Evolutionary conservation across 2,329 filamentous ascomycete genomes (phyloP).

Genomic region (Fusarium musae): DNA sequence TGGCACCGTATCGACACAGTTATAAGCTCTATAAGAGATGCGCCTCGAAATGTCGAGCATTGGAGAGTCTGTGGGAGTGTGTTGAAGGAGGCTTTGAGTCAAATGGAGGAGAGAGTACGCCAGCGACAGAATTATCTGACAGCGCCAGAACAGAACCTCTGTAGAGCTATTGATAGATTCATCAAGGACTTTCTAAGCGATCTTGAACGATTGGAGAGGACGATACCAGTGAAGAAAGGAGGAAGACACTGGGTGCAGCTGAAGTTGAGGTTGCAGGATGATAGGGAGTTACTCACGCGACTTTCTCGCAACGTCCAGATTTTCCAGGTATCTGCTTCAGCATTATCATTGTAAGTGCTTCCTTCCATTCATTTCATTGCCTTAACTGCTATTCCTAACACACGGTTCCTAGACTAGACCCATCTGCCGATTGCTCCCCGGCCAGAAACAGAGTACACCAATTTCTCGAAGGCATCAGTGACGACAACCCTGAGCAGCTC

Average conservation of each 20-base stretch:
- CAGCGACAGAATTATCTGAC: constrained; percentile 1
- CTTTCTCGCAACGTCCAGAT: constrained; percentile 16
- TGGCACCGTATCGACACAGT: constrained; percentile 10
- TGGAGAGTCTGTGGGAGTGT: constrained; percentile 8
- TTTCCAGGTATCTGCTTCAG: constrained; percentile 9
- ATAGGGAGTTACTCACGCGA: constrained; percentile 1
- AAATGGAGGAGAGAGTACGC: constrained; percentile 8
- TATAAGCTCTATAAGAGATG: constrained; percentile 6
- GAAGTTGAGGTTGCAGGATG: background rate
- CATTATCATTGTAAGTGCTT: background rate
- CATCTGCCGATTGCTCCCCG: background rate
- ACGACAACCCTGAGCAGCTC: background rate
- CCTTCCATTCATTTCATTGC: too few relatives aligned
- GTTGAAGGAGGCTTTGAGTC: background rate
- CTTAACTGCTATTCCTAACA: background rate
- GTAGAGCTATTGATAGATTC: constrained; percentile 2
- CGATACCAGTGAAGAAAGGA: background rate
- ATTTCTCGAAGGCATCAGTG: constrained; percentile 9
- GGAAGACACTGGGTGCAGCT: background rate
- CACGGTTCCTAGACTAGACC: background rate
- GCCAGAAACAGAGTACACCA: background rate
- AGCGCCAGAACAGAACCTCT: constrained; percentile 6
- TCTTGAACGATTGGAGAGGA: background rate
- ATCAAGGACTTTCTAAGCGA: background rate
- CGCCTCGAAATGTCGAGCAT: background rate